Base-by-base conservation (phyloP, 352 stramenopile genomes). In the Halophytophthora batemanensis region DNA sequence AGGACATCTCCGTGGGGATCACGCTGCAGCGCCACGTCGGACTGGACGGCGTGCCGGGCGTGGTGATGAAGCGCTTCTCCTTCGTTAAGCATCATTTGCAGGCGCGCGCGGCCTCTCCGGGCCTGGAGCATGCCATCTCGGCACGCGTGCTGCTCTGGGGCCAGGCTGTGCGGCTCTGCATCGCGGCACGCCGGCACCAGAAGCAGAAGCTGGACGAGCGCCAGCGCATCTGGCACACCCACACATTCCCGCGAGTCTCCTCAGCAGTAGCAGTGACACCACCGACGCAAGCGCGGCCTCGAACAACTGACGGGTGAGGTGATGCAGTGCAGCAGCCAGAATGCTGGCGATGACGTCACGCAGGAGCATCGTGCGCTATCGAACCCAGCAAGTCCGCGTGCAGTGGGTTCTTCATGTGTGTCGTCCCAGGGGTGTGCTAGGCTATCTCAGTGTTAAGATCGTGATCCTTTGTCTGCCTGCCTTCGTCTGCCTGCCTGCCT, bases 1-100 rank as follows among this genome's bases (percentile, higher is more conserved):
- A 86, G 49, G 74, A 86, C 53, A 80, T 71, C 6, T 76, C 64
- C 11, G 74, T 86, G 23, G 74, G 74, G 18, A 77, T 82, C 34
- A 66, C 68, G 41, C 50, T 86, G 28, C 61, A 60, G 47, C 68
- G 67, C 8, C 64, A 74, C 41, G 54, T 78, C 7, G 64, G 76
- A 6, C 41, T 52, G 2, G 52, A 56, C 13, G 77, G 77, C n/a
- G 49, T 49, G 8, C 22, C 68, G 37, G 61, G 52, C 23, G 74
- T 87, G 25, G 59, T 87, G 37, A 74, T 87, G 64, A 77, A 82
- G 43, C 76, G 76, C 8, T 87, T 87, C 45, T 87, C 74, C 46
- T 85, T 87, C 50, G 73, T 86, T 45, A 74, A 73, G 42, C 73
- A 86, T 42, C 73, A 87, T 35, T 77, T 87, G 57, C 59, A 69